A percentile compares a stretch with the other conserved stretches of the same genome.
phyloP scores from a whole-genome alignment of 1,139 yeast genomes.

The Diutina ranongensis region DNA sequence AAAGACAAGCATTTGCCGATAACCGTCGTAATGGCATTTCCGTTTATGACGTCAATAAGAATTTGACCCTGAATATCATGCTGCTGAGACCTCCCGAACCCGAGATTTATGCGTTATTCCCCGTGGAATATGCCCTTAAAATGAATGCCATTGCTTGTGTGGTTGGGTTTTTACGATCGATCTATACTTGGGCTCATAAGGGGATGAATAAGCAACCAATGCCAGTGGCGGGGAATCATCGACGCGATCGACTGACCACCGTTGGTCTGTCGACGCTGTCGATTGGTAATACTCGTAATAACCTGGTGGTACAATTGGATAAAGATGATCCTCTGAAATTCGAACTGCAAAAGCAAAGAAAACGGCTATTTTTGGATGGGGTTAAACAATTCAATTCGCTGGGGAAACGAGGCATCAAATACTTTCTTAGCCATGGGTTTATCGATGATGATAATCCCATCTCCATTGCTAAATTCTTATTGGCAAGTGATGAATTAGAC shows the following conservation, averaged over 20 bases:
- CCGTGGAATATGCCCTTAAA: constrained; percentile 74
- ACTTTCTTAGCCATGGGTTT: constrained; percentile 51
- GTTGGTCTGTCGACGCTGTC: constrained; percentile 19
- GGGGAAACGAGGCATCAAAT: constrained; percentile 69
- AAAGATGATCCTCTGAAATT: constrained; percentile 76
- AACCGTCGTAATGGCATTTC: constrained; percentile 51
- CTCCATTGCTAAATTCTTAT: constrained; percentile 63
- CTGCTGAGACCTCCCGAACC: constrained; percentile 52
- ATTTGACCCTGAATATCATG: constrained; percentile 60
- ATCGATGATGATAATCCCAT: constrained; percentile 48
- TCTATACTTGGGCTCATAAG: constrained; percentile 82
- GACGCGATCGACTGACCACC: constrained; percentile 23
- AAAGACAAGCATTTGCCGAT: constrained; percentile 55
- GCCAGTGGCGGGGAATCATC: constrained; percentile 12
- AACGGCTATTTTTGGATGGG: constrained; percentile 72
- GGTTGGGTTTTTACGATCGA: constrained; percentile 72
- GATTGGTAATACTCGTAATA: neutral
- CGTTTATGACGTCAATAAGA: constrained; percentile 60
- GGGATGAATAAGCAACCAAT: constrained; percentile 27
- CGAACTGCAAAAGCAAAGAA: constrained; percentile 73
- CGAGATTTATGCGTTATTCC: constrained; percentile 43
- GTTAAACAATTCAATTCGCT: constrained; percentile 71
- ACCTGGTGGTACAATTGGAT: constrained; percentile 16
- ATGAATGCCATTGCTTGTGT: constrained; percentile 71
- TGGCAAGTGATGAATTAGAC: constrained; percentile 72